Percentiles rank a stretch among this genome's conserved stretches.
Conservation (phyloP, 1,139 yeast genomes). For the Starmera stellimalicola region DNA sequence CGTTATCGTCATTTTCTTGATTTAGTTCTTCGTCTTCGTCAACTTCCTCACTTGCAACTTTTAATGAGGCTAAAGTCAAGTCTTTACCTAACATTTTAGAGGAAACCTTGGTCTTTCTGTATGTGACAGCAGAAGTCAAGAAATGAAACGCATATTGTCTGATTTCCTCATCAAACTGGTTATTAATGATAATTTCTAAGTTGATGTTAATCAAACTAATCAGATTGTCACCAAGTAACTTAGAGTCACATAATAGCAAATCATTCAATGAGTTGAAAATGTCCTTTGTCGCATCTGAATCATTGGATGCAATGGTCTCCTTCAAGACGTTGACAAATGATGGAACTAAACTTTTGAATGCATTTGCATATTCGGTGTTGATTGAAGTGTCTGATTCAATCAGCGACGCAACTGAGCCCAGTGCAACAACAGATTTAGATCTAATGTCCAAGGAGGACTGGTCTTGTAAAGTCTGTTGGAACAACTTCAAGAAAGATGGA, state of each 20-base stretch:
- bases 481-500: slow-evolving; percentile 59
- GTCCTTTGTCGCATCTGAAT: slow-evolving; percentile 61
- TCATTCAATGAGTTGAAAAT: slow-evolving; percentile 83
- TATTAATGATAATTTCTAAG: slow-evolving; percentile 65
- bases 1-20: slow-evolving; percentile 81
- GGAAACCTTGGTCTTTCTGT: slow-evolving; percentile 58
- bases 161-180: slow-evolving; percentile 65
- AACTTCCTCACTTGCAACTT: slow-evolving; percentile 72
- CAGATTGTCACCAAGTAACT: slow-evolving; percentile 70
- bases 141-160: slow-evolving; percentile 82
- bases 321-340: slow-evolving; percentile 74
- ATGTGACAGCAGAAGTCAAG: slow-evolving; percentile 65
- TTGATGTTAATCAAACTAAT: slow-evolving; percentile 62
- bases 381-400: slow-evolving; percentile 44
- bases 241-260: slow-evolving; percentile 65
- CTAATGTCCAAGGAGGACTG: slow-evolving; percentile 62
- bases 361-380: slow-evolving; percentile 39
- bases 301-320: slow-evolving; percentile 63
- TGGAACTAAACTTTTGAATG: slow-evolving; percentile 66
- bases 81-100: slow-evolving; percentile 71
- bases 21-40: slow-evolving; percentile 65
- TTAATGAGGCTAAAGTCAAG: slow-evolving; percentile 63
- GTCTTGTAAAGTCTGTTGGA: slow-evolving; percentile 61
- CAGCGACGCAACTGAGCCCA: slow-evolving; percentile 66
- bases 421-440: slow-evolving; percentile 73